Conservation (phyloP, 352 stramenopile genomes). For the Blastocystis sp. region DNA sequence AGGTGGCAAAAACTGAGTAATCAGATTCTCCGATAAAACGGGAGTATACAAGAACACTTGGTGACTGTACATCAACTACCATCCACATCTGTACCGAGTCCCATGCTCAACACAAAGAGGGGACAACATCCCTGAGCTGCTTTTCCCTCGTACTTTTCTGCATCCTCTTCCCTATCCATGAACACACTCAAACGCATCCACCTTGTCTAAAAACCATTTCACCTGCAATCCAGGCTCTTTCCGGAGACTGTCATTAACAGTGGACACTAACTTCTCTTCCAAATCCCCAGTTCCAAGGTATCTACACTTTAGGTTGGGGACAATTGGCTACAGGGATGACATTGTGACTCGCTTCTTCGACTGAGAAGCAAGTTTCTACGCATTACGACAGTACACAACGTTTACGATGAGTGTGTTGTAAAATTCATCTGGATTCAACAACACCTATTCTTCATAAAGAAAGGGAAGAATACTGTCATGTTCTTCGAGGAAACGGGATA, state of each 20-base stretch:
- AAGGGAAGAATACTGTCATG: background rate
- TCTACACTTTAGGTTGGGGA: background rate
- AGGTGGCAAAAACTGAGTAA: slow-evolving; percentile 64
- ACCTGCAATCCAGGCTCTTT: background rate
- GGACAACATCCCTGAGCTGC: background rate
- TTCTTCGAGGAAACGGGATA: slow-evolving; percentile 4
- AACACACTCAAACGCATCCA: background rate
- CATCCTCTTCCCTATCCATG: slow-evolving; percentile 1
- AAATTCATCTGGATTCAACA: slow-evolving; percentile 40
- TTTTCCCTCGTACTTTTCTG: slow-evolving; percentile 18
- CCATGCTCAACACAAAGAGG: background rate
- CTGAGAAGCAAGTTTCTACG: background rate
- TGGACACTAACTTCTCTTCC: slow-evolving; percentile 18
- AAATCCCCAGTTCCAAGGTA: slow-evolving; percentile 36
- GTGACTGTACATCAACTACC: background rate
- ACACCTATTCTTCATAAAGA: background rate
- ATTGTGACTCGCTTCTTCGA: slow-evolving; percentile 13
- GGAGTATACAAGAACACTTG: slow-evolving; percentile 14
- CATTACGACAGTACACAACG: background rate
- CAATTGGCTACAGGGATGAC: background rate
- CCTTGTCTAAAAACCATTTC: slow-evolving; percentile 29
- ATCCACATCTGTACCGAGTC: background rate
- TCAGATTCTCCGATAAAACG: slow-evolving; percentile 48
- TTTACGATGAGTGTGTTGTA: background rate
- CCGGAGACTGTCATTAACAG: background rate